phyloP scores from a whole-genome alignment of 805 yeast genomes.

The Lachancea waltii region DNA sequence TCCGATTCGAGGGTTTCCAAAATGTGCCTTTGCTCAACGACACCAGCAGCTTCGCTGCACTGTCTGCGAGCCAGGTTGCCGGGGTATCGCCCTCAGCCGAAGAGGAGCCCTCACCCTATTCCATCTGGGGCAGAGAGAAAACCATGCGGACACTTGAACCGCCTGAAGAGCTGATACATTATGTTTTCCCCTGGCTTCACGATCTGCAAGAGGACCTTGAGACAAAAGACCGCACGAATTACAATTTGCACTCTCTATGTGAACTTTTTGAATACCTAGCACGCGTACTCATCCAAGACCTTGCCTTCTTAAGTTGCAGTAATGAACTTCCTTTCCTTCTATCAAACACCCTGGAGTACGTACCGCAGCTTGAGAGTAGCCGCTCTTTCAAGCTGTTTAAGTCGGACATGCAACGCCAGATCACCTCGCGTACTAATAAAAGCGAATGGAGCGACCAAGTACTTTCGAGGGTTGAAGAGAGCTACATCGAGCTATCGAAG shows the following conservation, averaged over 20 bases:
- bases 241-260: conserved; percentile 27
- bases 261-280: conserved; percentile 32
- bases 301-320: conserved; percentile 23
- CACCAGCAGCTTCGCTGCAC: conserved; percentile 5
- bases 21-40: conserved; percentile 20
- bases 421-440: conserved; percentile 6
- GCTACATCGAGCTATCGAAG: conserved; percentile 23
- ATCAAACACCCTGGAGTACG: conserved; percentile 23
- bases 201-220: conserved; percentile 24
- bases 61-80: conserved; percentile 6
- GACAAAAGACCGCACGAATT: conserved; percentile 28
- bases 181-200: conserved; percentile 31
- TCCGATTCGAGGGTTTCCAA: conserved; percentile 17
- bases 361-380: conserved; percentile 26
- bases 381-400: conserved; percentile 17
- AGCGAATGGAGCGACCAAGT: conserved; percentile 8
- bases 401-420: conserved; percentile 10
- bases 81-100: conserved; percentile 5
- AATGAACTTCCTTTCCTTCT: conserved; percentile 24
- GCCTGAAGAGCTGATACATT: conserved; percentile 17
- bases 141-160: conserved; percentile 18
- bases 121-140: conserved; percentile 4
- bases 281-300: conserved; percentile 26
- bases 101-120: neutral
- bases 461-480: conserved; percentile 8